Conservation (phyloP, 2,329 filamentous ascomycete genomes). For the Xylariaceae sp. region DNA sequence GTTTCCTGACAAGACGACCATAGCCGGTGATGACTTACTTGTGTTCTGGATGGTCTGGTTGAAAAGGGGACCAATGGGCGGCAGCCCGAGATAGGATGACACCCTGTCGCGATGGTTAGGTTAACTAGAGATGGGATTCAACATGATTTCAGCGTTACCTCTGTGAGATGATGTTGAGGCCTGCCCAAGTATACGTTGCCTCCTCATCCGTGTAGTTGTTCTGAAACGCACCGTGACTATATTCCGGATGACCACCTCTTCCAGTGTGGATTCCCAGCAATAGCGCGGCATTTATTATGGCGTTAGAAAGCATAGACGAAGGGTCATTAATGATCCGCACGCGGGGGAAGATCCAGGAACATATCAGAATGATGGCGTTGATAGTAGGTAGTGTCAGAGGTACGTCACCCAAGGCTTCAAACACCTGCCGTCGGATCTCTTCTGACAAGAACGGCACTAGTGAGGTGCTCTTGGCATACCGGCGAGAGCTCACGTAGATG, state of each 20-base stretch:
- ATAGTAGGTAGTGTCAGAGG: conserved; percentile 44
- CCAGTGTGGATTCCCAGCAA: conserved; percentile 49
- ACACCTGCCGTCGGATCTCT: conserved; percentile 43
- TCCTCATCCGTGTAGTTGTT: conserved; percentile 46
- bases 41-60: conserved; percentile 46
- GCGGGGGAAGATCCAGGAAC: conserved; percentile 47
- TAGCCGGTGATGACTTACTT: conserved; percentile 15
- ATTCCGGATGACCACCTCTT: conserved; percentile 46
- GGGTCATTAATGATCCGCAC: conserved; percentile 49
- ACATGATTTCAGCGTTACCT: conserved; percentile 31
- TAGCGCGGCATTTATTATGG: conserved; percentile 44
- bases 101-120: conserved; percentile 37
- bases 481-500: conserved; percentile 45
- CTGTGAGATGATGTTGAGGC: conserved; percentile 48
- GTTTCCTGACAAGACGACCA: background rate
- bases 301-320: conserved; percentile 42
- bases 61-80: conserved; percentile 41
- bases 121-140: background rate
- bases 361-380: conserved; percentile 48
- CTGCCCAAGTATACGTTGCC: conserved; percentile 49
- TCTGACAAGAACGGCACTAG: conserved; percentile 43
- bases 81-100: conserved; percentile 41
- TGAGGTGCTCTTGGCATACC: conserved; percentile 41
- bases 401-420: conserved; percentile 38
- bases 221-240: conserved; percentile 40